Percentiles rank a stretch among this genome's conserved stretches.
These are phyloP conservation scores for Pseudozyma pruni DNA, from an alignment of 1,284 basidiomycete genomes.

Conservation along the genomic window DNA sequence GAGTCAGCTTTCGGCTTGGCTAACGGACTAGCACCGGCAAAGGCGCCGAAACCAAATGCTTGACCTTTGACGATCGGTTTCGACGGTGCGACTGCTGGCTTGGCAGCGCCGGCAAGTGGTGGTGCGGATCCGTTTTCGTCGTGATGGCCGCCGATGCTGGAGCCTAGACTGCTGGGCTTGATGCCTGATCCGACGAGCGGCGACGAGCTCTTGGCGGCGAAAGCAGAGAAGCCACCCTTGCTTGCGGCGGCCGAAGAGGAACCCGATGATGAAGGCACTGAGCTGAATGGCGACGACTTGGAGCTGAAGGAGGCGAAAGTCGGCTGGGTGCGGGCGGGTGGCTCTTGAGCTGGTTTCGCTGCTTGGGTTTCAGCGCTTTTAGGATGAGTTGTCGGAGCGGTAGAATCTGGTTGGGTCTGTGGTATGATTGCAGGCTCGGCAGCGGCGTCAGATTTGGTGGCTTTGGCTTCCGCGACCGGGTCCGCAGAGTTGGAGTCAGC, in stretches of 20 bases:
- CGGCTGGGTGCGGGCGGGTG: conserved; percentile 41
- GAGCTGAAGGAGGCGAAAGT: conserved; percentile 54
- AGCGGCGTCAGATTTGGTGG: not conserved
- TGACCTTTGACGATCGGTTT: conserved; percentile 36
- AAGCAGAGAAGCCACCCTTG: conserved; percentile 24
- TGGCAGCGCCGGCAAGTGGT: conserved; percentile 2
- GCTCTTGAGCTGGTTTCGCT: conserved; percentile 12
- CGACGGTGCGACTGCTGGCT: not conserved
- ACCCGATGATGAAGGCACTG: conserved; percentile 43
- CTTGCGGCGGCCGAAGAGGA: conserved; percentile 15
- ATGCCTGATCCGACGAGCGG: conserved; percentile 26
- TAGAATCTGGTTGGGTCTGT: not conserved
- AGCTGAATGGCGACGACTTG: conserved; percentile 46
- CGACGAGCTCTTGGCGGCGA: conserved; percentile 27
- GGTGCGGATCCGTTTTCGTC: conserved; percentile 24
- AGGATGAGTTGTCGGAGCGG: not conserved
- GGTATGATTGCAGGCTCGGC: not conserved
- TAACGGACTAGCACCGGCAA: conserved; percentile 48
- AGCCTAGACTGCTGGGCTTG: conserved; percentile 46
- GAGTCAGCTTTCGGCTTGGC: conserved; percentile 30
- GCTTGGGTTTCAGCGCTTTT: conserved; percentile 4
- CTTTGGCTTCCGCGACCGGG: not conserved
- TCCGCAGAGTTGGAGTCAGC: not conserved
- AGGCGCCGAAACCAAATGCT: conserved; percentile 56
- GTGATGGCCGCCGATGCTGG: conserved; percentile 36